Evolutionary conservation across 75 land plant genomes (phyloP).

Genomic region (Selaginella moellendorffii): DNA sequence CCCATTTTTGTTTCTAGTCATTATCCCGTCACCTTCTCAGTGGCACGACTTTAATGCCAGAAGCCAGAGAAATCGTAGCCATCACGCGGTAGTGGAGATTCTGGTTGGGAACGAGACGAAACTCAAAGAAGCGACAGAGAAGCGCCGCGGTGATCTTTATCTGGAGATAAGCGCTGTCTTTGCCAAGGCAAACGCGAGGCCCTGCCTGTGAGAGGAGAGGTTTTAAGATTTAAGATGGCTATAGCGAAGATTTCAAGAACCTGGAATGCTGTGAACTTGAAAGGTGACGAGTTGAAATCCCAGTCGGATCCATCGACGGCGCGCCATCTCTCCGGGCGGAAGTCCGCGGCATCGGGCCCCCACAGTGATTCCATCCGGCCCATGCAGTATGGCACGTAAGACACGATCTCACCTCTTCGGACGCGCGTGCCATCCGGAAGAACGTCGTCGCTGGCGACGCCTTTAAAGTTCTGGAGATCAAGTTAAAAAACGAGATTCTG

Average conservation of each 20-base stretch:
- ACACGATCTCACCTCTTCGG: neutral
- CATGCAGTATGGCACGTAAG: slow-evolving; percentile 10
- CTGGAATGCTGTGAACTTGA: slow-evolving; percentile 15
- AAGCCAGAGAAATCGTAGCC: too few species aligned
- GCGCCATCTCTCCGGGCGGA: slow-evolving; percentile 10
- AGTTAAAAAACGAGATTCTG: neutral
- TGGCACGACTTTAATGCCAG: too few species aligned
- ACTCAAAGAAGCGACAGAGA: slow-evolving; percentile 25
- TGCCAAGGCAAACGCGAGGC: slow-evolving; percentile 73
- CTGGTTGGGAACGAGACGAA: too few species aligned
- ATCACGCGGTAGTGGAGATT: too few species aligned
- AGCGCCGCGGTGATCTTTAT: slow-evolving; percentile 37
- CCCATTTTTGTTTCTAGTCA: too few species aligned
- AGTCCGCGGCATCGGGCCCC: slow-evolving; percentile 10
- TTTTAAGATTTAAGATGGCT: neutral
- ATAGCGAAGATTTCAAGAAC: neutral
- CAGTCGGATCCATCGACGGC: neutral
- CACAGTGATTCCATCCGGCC: slow-evolving; percentile 13
- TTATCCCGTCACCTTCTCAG: too few species aligned
- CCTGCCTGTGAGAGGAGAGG: slow-evolving; percentile 20
- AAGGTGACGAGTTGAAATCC: slow-evolving; percentile 6
- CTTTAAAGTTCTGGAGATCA: slow-evolving; percentile 6
- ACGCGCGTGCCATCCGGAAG: slow-evolving; percentile 12
- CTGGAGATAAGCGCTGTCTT: slow-evolving; percentile 67
- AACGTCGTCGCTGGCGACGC: neutral